Conservation (phyloP, 345 rosid genomes). For the Rhodamnia argentea region DNA sequence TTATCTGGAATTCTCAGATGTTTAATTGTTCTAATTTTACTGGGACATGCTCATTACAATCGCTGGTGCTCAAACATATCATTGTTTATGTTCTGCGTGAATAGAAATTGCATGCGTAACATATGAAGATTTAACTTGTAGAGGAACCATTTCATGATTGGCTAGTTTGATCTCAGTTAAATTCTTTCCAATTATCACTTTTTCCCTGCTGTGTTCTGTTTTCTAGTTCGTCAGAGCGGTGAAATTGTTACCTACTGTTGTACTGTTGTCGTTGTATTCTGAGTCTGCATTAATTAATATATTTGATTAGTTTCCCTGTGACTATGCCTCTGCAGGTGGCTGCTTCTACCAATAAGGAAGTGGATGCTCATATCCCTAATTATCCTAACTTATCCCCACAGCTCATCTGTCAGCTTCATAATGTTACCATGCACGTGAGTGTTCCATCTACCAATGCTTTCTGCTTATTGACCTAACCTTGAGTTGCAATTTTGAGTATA, state of each 20-base stretch:
- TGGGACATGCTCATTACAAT: neutral
- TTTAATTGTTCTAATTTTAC: neutral
- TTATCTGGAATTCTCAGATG: neutral
- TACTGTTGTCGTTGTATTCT: neutral
- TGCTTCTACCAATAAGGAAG: slow-evolving; percentile 45
- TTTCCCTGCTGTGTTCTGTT: neutral
- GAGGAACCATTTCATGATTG: neutral
- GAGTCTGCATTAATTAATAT: neutral
- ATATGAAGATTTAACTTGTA: neutral
- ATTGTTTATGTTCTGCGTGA: neutral
- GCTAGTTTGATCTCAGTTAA: neutral
- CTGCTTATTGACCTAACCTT: neutral
- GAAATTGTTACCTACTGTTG: neutral
- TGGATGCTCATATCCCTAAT: slow-evolving; percentile 51
- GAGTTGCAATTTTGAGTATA: neutral
- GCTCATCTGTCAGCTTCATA: slow-evolving; percentile 64
- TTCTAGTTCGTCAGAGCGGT: neutral
- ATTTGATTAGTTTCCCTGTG: neutral
- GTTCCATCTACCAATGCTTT: neutral
- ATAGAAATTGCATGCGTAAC: neutral
- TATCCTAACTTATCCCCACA: slow-evolving; percentile 56
- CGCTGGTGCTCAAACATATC: neutral
- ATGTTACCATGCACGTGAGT: slow-evolving; percentile 61
- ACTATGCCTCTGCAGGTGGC: slow-evolving; percentile 36
- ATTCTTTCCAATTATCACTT: neutral